These are phyloP conservation scores for Microdochium nivale DNA, from an alignment of 2,329 filamentous ascomycete genomes.

Conservation along the genomic window DNA sequence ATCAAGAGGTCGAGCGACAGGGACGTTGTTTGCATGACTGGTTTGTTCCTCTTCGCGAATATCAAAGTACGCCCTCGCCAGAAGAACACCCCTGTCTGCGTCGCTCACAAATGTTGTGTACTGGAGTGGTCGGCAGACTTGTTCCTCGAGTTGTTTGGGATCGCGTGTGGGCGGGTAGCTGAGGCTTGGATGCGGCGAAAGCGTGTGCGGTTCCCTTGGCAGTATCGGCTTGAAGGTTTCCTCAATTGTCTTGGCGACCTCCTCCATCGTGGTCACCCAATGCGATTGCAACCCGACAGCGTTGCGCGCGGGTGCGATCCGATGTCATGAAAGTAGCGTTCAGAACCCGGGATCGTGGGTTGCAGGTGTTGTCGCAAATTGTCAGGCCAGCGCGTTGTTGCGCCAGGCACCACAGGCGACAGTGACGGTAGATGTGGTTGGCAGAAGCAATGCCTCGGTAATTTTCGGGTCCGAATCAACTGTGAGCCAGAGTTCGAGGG, in stretches of 20 bases:
- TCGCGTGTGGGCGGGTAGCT: conserved; percentile 35
- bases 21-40: conserved; percentile 23
- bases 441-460: no score
- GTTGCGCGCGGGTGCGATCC: conserved; percentile 18
- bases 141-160: conserved; percentile 35
- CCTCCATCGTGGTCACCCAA: conserved; percentile 39
- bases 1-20: conserved; percentile 12
- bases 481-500: not conserved
- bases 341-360: not conserved
- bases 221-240: conserved; percentile 42
- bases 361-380: not conserved
- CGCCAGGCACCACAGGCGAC: not conserved
- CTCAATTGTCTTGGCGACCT: conserved; percentile 47
- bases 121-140: conserved; percentile 40
- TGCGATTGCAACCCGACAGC: conserved; percentile 19
- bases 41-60: conserved; percentile 43
- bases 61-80: conserved; percentile 48
- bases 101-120: conserved; percentile 50
- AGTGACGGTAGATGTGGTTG: not conserved
- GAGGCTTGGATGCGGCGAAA: conserved; percentile 38
- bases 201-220: conserved; percentile 43
- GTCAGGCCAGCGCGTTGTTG: not conserved
- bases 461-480: not conserved
- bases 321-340: conserved; percentile 17
- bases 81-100: conserved; percentile 47